Base-by-base conservation (phyloP, 2,329 filamentous ascomycete species). In the Neonectria punicea region DNA sequence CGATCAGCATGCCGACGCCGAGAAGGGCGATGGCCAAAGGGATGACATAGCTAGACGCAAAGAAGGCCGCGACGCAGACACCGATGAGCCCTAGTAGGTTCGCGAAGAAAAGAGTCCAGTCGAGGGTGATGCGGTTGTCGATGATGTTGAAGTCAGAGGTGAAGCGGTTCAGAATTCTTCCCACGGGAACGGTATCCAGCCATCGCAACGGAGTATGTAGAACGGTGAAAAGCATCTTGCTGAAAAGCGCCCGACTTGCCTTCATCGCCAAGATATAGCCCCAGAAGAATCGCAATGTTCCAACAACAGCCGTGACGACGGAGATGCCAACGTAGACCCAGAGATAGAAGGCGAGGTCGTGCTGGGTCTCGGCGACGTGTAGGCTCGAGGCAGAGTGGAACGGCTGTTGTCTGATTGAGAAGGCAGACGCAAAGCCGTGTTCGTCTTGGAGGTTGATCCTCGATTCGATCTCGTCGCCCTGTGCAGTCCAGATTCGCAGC, bases 131-230 rank as follows among this genome's bases (percentile, higher is more conserved):
- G 39, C 87, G 84, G 7, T 86, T 89, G 78, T 95, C 92, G 53
- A 94, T 86, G 44, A 89, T 85, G 70, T 90, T 88, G 77, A 95
- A 94, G 78, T 95, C 92, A 3, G 90, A 84, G 0, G 92, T 93
- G 76, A 94, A 93, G 2, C 92, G 86, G 78, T 95, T 95, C 20
- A 94, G 82, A 41, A 94, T 87, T 50, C 92, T 87, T 2, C 92
- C 92, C 1, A 93, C 83, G 0, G 93, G 93, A 0, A 93, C 90
- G 0, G 92, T 94, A 74, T 95, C 92, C 41, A 95, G 84, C 91
- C 92, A 94, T 66, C 92, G 84, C n/a, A 94, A 82, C 1, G 91
- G 92, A 6, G 92, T 89, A 18, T 90, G 87, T 4, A 95, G 82
- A 11, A 95, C 85, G 0, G 87, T 84, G 69, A 87, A 89, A 47